These are phyloP conservation scores for Takakia lepidozioides DNA, from an alignment of 225 moss, liverwort and hornwort species.

Conservation along the genomic window DNA sequence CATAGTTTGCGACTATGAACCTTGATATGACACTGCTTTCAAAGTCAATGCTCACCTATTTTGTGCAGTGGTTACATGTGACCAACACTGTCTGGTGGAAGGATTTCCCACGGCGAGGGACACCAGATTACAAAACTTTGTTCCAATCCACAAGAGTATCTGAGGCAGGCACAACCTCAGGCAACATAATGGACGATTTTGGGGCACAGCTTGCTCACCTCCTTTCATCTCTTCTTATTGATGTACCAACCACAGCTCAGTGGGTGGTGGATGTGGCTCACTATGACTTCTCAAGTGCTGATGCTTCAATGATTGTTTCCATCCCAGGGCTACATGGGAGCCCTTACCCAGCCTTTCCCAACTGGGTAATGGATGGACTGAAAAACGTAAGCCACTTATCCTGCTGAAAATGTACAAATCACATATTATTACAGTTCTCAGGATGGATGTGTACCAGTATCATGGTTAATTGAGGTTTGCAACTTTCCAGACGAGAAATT, in stretches of 20 bases:
- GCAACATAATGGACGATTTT: slow-evolving; percentile 22
- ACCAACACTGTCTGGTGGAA: slow-evolving; percentile 55
- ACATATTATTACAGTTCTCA: too few species aligned
- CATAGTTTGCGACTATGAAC: too few species aligned
- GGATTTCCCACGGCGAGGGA: slow-evolving; percentile 26
- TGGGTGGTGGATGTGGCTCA: slow-evolving; percentile 37
- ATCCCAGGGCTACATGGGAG: slow-evolving; percentile 38
- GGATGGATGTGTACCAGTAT: too few species aligned
- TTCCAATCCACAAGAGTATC: slow-evolving; percentile 10
- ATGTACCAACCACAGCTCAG: slow-evolving; percentile 38
- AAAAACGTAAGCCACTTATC: slow-evolving; percentile 12
- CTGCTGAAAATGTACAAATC: neutral
- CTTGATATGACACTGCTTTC: too few species aligned
- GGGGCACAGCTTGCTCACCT: slow-evolving; percentile 30
- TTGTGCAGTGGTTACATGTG: slow-evolving; percentile 31
- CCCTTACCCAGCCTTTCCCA: slow-evolving; percentile 21
- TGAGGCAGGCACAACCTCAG: neutral
- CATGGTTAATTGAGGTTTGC: too few species aligned
- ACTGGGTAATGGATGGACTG: slow-evolving; percentile 5
- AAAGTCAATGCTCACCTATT: neutral
- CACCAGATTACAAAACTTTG: slow-evolving; percentile 19
- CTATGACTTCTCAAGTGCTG: slow-evolving; percentile 33
- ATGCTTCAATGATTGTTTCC: slow-evolving; percentile 33
- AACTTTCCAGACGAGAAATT: too few species aligned
- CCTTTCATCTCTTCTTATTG: slow-evolving; percentile 30